Conservation (phyloP, 192 early-diverging fungal genomes). For the Thamnidium elegans region DNA sequence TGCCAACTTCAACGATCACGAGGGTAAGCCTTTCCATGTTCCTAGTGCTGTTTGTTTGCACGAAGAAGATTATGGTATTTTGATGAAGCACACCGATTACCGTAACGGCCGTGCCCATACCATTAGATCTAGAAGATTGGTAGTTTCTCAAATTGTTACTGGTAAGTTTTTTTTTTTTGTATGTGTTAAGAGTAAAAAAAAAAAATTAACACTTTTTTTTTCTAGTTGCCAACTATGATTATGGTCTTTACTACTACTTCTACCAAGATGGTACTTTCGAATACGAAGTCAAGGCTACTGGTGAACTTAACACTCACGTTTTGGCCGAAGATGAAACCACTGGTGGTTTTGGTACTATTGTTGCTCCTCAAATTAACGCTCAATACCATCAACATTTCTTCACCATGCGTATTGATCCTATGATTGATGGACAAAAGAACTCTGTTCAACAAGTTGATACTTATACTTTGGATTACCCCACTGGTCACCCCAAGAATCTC, state of each 20-base stretch:
- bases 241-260: constrained; percentile 41
- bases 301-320: constrained; percentile 41
- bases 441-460: constrained; percentile 30
- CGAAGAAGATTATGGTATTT: constrained; percentile 39
- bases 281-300: constrained; percentile 44
- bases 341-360: constrained; percentile 33
- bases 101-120: constrained; percentile 35
- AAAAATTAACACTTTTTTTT: constrained; percentile 6
- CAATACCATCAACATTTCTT: constrained; percentile 44
- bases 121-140: constrained; percentile 36
- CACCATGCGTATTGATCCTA: constrained; percentile 43
- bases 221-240: constrained; percentile 43
- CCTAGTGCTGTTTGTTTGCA: constrained; percentile 42
- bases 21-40: constrained; percentile 33
- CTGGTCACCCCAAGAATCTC: constrained; percentile 33
- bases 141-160: constrained; percentile 41
- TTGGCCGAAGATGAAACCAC: constrained; percentile 39
- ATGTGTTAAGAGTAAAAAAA: neutral
- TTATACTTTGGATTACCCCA: constrained; percentile 21
- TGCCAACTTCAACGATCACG: constrained; percentile 36
- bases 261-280: constrained; percentile 43
- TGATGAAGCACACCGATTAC: constrained; percentile 44
- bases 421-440: constrained; percentile 42
- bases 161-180: constrained; percentile 21
- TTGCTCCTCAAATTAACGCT: constrained; percentile 42